Conservation (phyloP, 2,329 filamentous ascomycete genomes). For the Westerdykella aurantiaca region DNA sequence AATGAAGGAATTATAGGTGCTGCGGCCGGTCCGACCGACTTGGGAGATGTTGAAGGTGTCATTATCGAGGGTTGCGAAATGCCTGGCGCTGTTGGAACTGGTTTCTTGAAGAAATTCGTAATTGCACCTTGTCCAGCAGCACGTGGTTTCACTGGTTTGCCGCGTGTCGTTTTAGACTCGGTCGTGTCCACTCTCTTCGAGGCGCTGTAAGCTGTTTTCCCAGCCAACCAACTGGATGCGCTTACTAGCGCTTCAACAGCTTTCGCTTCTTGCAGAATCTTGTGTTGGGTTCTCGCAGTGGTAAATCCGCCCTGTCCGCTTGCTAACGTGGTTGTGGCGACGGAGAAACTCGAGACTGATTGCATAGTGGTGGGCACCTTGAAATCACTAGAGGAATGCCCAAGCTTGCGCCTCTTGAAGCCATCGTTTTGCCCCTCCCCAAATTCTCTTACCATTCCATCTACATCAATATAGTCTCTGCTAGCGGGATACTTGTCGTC, state of each 20-base stretch:
- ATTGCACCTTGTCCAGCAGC: slow-evolving; percentile 48
- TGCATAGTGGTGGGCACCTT: slow-evolving; percentile 28
- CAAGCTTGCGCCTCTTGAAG: no score
- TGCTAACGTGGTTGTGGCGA: slow-evolving; percentile 19
- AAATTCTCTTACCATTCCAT: slow-evolving; percentile 4
- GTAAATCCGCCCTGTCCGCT: slow-evolving; percentile 28
- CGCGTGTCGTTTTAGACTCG: slow-evolving; percentile 12
- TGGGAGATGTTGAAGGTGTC: neutral
- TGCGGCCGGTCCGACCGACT: neutral
- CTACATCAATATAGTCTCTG: slow-evolving; percentile 31
- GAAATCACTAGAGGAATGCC: slow-evolving; percentile 5
- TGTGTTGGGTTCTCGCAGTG: slow-evolving; percentile 36
- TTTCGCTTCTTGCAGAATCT: slow-evolving; percentile 37
- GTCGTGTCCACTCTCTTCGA: slow-evolving; percentile 13
- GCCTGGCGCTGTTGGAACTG: slow-evolving; percentile 13
- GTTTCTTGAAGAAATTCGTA: slow-evolving; percentile 47
- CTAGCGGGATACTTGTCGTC: slow-evolving; percentile 34
- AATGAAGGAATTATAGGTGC: slow-evolving; percentile 5
- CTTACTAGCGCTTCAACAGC: slow-evolving; percentile 18
- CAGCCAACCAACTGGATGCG: slow-evolving; percentile 18
- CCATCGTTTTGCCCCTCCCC: no score
- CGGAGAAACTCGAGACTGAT: slow-evolving; percentile 20
- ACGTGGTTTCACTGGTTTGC: slow-evolving; percentile 31
- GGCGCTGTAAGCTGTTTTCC: slow-evolving; percentile 19
- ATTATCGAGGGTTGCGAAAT: slow-evolving; percentile 6